Conservation (phyloP, 371 early-diverging fungal genomes). For the Scutellospora calospora region DNA sequence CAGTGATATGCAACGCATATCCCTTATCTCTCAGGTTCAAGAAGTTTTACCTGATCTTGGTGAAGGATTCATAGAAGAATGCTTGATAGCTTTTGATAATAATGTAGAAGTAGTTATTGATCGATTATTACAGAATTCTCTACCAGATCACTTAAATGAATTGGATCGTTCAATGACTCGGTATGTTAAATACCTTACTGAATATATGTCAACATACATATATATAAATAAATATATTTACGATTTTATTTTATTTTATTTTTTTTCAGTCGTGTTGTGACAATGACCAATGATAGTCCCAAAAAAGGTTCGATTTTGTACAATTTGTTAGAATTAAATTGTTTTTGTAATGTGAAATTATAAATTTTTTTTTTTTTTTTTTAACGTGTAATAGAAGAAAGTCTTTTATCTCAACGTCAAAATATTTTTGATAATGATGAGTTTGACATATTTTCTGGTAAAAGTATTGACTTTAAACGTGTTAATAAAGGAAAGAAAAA, state of each 20-base stretch:
- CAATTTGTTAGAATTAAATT: background rate
- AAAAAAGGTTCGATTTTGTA: background rate
- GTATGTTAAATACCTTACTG: constrained; percentile 42
- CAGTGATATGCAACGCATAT: constrained; percentile 47
- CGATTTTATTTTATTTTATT: background rate
- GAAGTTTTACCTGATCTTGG: constrained; percentile 90
- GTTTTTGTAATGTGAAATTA: background rate
- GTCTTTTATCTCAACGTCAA: constrained; percentile 66
- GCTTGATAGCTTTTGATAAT: constrained; percentile 69
- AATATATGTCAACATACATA: background rate
- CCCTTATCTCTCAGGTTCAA: constrained; percentile 77
- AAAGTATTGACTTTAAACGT: constrained; percentile 65
- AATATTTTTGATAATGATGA: constrained; percentile 94
- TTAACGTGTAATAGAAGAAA: constrained; percentile 22
- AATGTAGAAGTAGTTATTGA: constrained; percentile 78
- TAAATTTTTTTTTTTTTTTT: background rate
- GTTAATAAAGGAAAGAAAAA: constrained; percentile 79
- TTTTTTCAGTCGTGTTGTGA: background rate
- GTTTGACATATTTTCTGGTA: constrained; percentile 84
- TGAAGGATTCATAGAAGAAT: constrained; percentile 88
- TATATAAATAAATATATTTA: background rate
- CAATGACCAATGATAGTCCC: background rate
- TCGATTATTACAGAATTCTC: constrained; percentile 75
- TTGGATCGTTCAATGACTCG: constrained; percentile 73
- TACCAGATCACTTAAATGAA: constrained; percentile 69